phyloP scores from a whole-genome alignment of 345 rosid genomes.

The Hibiscus mutabilis region DNA sequence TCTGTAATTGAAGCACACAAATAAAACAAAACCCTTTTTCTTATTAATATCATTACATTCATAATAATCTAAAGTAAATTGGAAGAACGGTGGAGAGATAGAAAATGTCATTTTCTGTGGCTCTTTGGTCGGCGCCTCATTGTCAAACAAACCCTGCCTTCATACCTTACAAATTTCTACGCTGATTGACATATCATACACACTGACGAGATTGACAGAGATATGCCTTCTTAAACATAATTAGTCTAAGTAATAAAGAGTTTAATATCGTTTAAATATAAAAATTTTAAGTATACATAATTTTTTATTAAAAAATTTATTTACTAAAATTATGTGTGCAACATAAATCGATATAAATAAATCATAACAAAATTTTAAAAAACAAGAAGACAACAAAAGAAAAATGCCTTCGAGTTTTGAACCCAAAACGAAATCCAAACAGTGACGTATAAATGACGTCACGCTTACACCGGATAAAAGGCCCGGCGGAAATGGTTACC shows the following conservation, averaged over 20 bases:
- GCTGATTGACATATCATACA: conserved; percentile 4
- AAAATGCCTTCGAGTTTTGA: not conserved
- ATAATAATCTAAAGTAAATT: not conserved
- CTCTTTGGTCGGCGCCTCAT: conserved; percentile 18
- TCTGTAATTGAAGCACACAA: conserved; percentile 11
- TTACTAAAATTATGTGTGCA: no score
- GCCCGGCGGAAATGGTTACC: no score
- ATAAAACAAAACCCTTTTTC: not conserved
- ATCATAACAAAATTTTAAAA: no score
- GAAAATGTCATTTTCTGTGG: conserved; percentile 6
- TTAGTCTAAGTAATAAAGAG: no score
- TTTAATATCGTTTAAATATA: no score
- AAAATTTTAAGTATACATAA: no score
- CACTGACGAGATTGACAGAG: no score
- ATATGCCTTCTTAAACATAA: no score
- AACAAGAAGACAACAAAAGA: no score
- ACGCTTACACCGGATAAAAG: conserved; percentile 15
- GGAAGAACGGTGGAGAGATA: conserved; percentile 14
- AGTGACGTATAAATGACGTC: conserved; percentile 26
- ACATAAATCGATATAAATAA: no score
- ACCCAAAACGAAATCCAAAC: no score
- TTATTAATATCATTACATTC: not conserved
- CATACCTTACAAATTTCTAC: not conserved
- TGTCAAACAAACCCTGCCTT: conserved; percentile 17
- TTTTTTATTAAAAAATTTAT: no score